Evolutionary conservation across 345 rosid species (phyloP).

Genomic region (Luvunga scandens): DNA sequence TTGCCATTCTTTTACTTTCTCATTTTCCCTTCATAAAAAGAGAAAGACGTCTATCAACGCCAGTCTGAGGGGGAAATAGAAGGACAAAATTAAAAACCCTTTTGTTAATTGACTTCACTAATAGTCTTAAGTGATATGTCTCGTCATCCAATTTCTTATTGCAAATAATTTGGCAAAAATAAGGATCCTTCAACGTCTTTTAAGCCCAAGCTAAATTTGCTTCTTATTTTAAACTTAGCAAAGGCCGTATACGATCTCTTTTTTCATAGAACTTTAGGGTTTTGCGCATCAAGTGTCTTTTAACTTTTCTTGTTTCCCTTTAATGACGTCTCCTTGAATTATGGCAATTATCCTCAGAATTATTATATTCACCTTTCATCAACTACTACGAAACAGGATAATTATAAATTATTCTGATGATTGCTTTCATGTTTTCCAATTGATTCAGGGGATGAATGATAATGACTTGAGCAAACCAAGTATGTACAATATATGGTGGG

Average conservation of each 20-base stretch:
- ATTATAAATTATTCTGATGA: slow-evolving; percentile 6
- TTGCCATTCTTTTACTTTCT: slow-evolving; percentile 10
- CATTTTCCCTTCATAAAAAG: slow-evolving; percentile 4
- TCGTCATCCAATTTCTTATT: neutral
- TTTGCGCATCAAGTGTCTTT: neutral
- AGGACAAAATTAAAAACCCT: neutral
- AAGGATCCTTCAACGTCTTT: too few relatives aligned
- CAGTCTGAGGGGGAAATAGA: neutral
- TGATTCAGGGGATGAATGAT: slow-evolving; percentile 4
- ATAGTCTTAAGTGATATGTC: neutral
- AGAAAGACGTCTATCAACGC: neutral
- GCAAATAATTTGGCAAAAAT: neutral
- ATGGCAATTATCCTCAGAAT: slow-evolving; percentile 26
- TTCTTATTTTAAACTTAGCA: neutral
- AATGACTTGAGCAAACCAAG: neutral
- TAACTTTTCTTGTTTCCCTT: slow-evolving; percentile 9
- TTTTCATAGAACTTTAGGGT: too few relatives aligned
- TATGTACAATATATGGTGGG: slow-evolving; percentile 2
- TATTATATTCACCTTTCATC: slow-evolving; percentile 19
- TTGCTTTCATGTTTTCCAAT: slow-evolving; percentile 6
- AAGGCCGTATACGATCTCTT: neutral
- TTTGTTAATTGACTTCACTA: slow-evolving; percentile 9
- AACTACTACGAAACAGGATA: slow-evolving; percentile 23
- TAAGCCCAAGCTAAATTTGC: neutral
- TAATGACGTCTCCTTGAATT: slow-evolving; percentile 23